Conservation (phyloP, 2,329 filamentous ascomycete species). For the Fusarium subglutinans region DNA sequence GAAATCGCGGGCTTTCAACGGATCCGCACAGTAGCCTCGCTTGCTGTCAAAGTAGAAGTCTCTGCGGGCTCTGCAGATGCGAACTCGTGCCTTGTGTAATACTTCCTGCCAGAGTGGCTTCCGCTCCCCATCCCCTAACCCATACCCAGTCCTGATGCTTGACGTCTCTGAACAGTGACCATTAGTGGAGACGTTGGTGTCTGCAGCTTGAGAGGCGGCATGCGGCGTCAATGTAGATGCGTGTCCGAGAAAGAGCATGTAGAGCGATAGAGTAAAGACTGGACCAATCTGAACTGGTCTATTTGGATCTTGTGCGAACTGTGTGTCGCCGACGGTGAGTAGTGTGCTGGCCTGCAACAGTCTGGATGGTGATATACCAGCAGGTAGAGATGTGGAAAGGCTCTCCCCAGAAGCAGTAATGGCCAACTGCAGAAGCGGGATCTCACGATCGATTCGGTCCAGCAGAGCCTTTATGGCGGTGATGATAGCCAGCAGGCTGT, state of each 20-base stretch:
- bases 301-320: conserved; percentile 74
- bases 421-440: conserved; percentile 90
- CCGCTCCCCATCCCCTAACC: conserved; percentile 56
- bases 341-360: conserved; percentile 93
- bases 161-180: neutral
- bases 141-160: conserved; percentile 32
- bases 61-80: conserved; percentile 74
- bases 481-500: conserved; percentile 75
- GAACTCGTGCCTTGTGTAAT: conserved; percentile 89
- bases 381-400: conserved; percentile 79
- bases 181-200: neutral
- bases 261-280: conserved; percentile 85
- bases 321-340: conserved; percentile 84
- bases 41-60: conserved; percentile 34
- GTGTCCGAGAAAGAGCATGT: conserved; percentile 94
- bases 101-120: conserved; percentile 93
- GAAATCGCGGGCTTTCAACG: neutral
- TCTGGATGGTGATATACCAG: conserved; percentile 88
- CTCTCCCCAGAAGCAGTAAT: conserved; percentile 94
- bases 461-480: conserved; percentile 79
- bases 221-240: conserved; percentile 50
- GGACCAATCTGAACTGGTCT: conserved; percentile 84
- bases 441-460: conserved; percentile 84
- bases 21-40: conserved; percentile 22
- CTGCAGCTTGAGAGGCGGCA: neutral